phyloP scores from a whole-genome alignment of 768 basidiomycete genomes.

The Trametes elegans region DNA sequence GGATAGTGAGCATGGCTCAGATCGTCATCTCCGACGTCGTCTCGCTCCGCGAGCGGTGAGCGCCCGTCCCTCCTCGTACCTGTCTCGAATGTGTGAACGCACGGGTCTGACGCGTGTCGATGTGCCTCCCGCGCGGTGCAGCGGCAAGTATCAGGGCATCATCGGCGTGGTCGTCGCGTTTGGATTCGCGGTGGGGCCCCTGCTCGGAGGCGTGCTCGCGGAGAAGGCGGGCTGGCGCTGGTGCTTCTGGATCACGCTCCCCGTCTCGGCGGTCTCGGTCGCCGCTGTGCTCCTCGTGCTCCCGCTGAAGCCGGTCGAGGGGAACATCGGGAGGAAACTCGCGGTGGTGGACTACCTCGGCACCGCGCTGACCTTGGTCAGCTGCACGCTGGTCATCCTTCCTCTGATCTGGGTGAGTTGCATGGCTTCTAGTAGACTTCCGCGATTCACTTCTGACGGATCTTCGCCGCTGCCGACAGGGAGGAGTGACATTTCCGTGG shows the following conservation, averaged over 20 bases:
- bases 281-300: constrained; percentile 58
- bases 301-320: constrained; percentile 67
- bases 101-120: background rate
- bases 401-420: constrained; percentile 67
- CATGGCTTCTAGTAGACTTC: background rate
- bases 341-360: constrained; percentile 65
- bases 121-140: constrained; percentile 25
- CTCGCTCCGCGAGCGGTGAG: constrained; percentile 60
- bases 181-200: constrained; percentile 65
- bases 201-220: constrained; percentile 63
- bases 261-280: constrained; percentile 52
- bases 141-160: constrained; percentile 78
- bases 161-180: constrained; percentile 59
- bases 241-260: constrained; percentile 76
- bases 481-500: constrained; percentile 75
- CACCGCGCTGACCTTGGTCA: constrained; percentile 52
- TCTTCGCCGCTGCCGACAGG: constrained; percentile 36
- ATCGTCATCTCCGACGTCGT: constrained; percentile 76
- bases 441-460: background rate
- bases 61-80: background rate
- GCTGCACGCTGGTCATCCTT: constrained; percentile 61
- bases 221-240: constrained; percentile 69
- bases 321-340: constrained; percentile 63
- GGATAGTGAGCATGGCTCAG: constrained; percentile 65
- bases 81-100: background rate